These are phyloP conservation scores for Aspergillus thermomutatus DNA, from an alignment of 2,329 filamentous ascomycete genomes.

Conservation along the genomic window DNA sequence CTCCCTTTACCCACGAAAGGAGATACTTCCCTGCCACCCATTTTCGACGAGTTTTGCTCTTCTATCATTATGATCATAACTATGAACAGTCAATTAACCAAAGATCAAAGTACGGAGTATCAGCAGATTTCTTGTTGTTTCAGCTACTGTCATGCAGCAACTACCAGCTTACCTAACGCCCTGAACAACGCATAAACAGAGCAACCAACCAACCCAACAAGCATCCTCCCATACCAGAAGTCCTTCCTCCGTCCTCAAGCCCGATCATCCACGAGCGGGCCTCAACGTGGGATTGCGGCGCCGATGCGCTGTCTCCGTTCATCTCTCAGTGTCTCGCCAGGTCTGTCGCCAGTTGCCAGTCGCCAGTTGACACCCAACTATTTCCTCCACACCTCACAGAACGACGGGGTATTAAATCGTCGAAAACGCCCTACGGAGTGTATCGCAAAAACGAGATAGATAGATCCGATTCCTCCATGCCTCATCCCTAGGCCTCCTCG, in stretches of 20 bases:
- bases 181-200: neutral
- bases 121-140: neutral
- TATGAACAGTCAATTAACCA: neutral
- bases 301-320: constrained; percentile 8
- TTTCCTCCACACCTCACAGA: neutral
- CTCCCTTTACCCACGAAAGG: neutral
- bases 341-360: neutral
- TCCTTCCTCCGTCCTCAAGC: neutral
- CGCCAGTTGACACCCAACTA: neutral
- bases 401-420: too few species aligned
- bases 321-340: neutral
- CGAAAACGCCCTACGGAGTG: neutral
- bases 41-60: constrained; percentile 6
- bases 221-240: neutral
- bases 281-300: constrained; percentile 3
- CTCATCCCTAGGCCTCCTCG: neutral
- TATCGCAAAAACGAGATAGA: neutral
- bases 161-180: neutral
- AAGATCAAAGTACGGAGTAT: too few species aligned
- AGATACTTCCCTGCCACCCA: constrained; percentile 5
- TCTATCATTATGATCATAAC: neutral
- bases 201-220: neutral
- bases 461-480: neutral
- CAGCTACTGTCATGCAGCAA: neutral
- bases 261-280: neutral